Evolutionary conservation across 306 rosid genomes (phyloP).

Genomic region (Ochetophila trinervis): DNA sequence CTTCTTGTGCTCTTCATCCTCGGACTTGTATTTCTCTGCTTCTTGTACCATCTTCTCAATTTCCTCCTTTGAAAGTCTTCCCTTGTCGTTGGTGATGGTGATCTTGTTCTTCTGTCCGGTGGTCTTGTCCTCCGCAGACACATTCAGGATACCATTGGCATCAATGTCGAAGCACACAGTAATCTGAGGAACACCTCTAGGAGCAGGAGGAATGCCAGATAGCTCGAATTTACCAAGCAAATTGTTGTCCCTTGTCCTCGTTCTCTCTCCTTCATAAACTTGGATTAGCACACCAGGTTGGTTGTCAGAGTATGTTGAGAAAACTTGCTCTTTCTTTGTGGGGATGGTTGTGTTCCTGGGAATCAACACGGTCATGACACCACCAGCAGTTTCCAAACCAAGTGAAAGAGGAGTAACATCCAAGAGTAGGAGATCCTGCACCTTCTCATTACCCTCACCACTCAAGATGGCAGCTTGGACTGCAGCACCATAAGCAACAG

Average conservation of each 20-base stretch:
- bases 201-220: constrained; percentile 2
- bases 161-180: constrained; percentile 3
- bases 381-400: not conserved
- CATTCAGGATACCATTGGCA: not conserved
- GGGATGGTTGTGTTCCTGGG: not conserved
- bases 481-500: not conserved
- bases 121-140: not conserved
- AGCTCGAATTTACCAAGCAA: not conserved
- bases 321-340: not conserved
- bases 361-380: too few relatives aligned
- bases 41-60: not conserved
- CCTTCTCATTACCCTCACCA: constrained; percentile 3
- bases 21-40: constrained; percentile 1
- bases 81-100: not conserved
- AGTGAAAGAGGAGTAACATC: not conserved
- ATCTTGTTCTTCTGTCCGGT: not conserved
- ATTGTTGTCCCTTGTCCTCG: not conserved
- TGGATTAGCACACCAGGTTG: constrained; percentile 2
- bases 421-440: not conserved
- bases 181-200: constrained; percentile 1
- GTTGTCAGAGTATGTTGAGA: not conserved
- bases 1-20: not conserved
- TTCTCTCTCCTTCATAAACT: not conserved
- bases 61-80: not conserved
- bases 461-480: not conserved